These are phyloP conservation scores for Auricularia sp. DNA, from an alignment of 768 basidiomycete genomes.

Conservation along the genomic window DNA sequence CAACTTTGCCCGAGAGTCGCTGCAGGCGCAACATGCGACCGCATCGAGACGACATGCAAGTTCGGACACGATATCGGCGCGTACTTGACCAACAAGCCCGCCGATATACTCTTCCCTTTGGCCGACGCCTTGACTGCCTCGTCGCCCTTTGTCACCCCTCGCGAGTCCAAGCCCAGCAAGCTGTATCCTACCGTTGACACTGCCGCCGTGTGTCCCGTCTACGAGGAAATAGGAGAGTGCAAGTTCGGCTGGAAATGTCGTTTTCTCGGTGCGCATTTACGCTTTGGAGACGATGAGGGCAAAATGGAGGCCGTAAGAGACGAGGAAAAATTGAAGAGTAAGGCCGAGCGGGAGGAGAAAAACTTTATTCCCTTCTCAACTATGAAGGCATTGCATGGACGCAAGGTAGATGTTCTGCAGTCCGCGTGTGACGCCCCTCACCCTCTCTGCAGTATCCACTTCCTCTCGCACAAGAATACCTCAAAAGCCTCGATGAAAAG, in stretches of 20 bases:
- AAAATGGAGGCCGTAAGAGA: conserved; percentile 38
- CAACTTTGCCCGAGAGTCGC: conserved; percentile 79
- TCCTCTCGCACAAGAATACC: conserved; percentile 54
- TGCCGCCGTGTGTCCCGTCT: conserved; percentile 54
- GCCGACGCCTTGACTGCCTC: conserved; percentile 31
- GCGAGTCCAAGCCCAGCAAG: conserved; percentile 15
- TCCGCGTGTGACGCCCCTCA: conserved; percentile 2
- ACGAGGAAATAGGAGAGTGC: conserved; percentile 62
- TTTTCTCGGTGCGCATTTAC: conserved; percentile 72
- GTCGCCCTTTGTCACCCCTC: conserved; percentile 41
- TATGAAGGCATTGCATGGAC: conserved; percentile 52
- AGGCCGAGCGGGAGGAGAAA: conserved; percentile 46
- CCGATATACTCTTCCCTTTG: conserved; percentile 56
- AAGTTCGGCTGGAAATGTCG: conserved; percentile 85
- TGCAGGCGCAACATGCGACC: conserved; percentile 57
- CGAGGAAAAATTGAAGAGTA: conserved; percentile 47
- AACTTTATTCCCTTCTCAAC: conserved; percentile 55
- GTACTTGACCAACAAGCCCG: conserved; percentile 69
- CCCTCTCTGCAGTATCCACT: conserved; percentile 43
- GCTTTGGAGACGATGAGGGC: conserved; percentile 33
- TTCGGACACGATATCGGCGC: conserved; percentile 66
- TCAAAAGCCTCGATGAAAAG: conserved; percentile 29
- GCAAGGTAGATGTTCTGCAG: conserved; percentile 40
- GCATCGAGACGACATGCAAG: conserved; percentile 67
- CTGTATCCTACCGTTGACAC: conserved; percentile 35